Evolutionary conservation across 192 early-diverging fungal genomes (phyloP).

Genomic region (Endogone sp.): DNA sequence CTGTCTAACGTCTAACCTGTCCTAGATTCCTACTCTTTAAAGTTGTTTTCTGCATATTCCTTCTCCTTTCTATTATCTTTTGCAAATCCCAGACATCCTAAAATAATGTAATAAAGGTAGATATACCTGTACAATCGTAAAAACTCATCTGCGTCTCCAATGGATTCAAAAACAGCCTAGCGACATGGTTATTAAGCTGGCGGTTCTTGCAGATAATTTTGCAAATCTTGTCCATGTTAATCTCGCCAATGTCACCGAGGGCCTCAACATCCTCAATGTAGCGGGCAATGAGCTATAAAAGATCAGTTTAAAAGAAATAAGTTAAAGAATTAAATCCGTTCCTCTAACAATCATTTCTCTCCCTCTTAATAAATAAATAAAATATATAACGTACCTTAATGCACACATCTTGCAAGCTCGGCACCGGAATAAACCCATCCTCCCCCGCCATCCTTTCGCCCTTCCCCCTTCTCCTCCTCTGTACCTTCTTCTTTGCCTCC

Average conservation of each 20-base stretch:
- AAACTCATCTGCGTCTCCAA: conserved; percentile 52
- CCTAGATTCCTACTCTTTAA: no score
- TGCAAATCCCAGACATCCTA: background rate
- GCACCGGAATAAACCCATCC: conserved; percentile 48
- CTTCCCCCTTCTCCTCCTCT: background rate
- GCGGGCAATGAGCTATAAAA: conserved; percentile 55
- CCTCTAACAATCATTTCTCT: background rate
- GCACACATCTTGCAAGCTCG: conserved; percentile 61
- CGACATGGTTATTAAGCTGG: conserved; percentile 52
- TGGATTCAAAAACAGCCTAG: conserved; percentile 69
- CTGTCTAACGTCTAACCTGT: no score
- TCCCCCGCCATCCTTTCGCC: conserved; percentile 19
- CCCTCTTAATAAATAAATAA: background rate
- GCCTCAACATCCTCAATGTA: conserved; percentile 79
- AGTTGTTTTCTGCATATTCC: background rate
- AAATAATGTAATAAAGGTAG: background rate
- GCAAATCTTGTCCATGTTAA: conserved; percentile 67
- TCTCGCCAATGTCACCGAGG: conserved; percentile 75
- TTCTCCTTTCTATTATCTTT: background rate
- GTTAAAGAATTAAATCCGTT: no score
- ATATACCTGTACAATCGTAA: conserved; percentile 74
- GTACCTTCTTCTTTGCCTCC: conserved; percentile 2
- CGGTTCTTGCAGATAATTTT: conserved; percentile 79
- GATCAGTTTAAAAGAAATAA: background rate
- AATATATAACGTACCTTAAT: conserved; percentile 32